Base-by-base conservation (phyloP, 805 yeast species). In the Saccharomycopsis synnaedendra region DNA sequence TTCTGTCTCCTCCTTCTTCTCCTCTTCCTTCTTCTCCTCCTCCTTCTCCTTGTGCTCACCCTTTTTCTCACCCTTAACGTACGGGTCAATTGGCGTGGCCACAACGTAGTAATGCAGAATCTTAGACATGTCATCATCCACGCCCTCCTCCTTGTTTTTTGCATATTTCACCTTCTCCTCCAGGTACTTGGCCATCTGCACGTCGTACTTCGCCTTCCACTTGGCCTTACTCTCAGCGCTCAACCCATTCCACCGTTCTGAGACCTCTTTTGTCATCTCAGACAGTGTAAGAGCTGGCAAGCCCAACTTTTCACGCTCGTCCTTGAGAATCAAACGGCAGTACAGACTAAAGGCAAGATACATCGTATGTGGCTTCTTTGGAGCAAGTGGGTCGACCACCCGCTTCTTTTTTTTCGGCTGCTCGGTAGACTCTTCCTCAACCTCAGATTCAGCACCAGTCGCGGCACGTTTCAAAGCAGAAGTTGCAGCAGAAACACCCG, bases 291-390 rank as follows among this genome's bases (percentile, higher is more conserved):
- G 71, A 7, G 85, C 76, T 10, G 82, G 75, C 57, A 72, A 69
- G 34, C 83, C 80, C 39, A 71, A 68, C 36, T 66, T 66, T 48
- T 68, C 72, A 59, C 95, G 75, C 53, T 84, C 88, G 46, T 75
- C 80, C 48, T 81, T 77, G 53, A 89, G 72, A 37, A 72, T 68
- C 53, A 82, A 83, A 59, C 96, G 80, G 55, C 79, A 75, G 55
- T 77, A 79, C 55, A 83, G 80, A 46, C 86, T 79, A 65, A 79
- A 90, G 39, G 80, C 74, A 64, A 90, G 85, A 68, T 80, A 89
- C 41, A 85, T 83, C 28, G 96, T 88, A 59, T 86, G 70, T 10
- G 98, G 97, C 60, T 88, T 88, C 72, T 85, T 87, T 51, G 98
- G 98, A 41, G 96, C 96, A 59, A 85, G 82, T 45, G 97, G 97